Percentiles rank a stretch among this genome's conserved stretches.
phyloP scores from a whole-genome alignment of 139 green algal species.

The Asterochloris erici region DNA sequence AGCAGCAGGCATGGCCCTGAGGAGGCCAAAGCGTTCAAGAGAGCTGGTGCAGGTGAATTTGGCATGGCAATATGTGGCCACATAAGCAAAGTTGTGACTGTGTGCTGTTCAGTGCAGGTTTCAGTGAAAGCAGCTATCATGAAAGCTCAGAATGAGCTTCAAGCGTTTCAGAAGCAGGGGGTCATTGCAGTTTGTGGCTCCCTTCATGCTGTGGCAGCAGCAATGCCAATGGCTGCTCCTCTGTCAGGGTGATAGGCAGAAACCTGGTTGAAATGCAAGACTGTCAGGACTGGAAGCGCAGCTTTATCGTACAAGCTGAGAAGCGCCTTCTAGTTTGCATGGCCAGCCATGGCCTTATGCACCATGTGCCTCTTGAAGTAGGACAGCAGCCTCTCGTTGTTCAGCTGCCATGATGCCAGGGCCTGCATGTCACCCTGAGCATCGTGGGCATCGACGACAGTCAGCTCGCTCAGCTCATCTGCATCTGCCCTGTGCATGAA shows the following conservation, averaged over 20 bases:
- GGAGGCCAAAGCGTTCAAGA: conserved; percentile 34
- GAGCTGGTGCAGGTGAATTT: conserved; percentile 50
- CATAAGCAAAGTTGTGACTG: no score
- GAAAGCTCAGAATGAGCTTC: conserved; percentile 52
- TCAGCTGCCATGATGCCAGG: not conserved
- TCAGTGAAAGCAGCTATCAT: conserved; percentile 56
- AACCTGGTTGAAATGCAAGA: not conserved
- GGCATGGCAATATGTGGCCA: no score
- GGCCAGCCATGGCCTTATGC: not conserved
- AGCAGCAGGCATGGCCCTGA: conserved; percentile 45
- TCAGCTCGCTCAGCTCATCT: not conserved
- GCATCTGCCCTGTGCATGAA: not conserved
- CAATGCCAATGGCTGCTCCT: not conserved
- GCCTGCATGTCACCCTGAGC: not conserved
- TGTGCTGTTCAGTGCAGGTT: conserved; percentile 35
- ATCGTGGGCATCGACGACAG: not conserved
- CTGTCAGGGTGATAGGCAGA: not conserved
- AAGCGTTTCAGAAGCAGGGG: conserved; percentile 2
- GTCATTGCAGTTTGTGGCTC: conserved; percentile 67
- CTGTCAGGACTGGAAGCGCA: not conserved
- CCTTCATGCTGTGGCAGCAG: conserved; percentile 59
- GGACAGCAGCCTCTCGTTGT: not conserved
- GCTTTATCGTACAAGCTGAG: not conserved
- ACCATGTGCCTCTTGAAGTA: not conserved
- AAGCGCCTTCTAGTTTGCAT: no score